phyloP scores from a whole-genome alignment of 305 asterid species.

The Solanum chacoense region DNA sequence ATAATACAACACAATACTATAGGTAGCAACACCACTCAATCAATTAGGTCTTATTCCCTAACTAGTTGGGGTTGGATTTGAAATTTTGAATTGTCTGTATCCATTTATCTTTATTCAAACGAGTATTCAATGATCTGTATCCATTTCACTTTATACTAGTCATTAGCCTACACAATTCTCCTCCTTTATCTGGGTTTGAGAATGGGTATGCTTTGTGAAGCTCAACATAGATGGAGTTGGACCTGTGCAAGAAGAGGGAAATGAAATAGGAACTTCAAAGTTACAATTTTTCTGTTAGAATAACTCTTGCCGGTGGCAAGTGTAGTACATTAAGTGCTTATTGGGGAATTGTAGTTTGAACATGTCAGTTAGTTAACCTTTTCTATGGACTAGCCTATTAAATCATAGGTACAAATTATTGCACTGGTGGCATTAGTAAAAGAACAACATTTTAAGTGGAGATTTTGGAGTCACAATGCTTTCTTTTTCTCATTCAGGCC shows the following conservation, averaged over 20 bases:
- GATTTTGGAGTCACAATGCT: background rate
- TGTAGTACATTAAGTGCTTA: background rate
- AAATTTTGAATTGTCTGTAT: background rate
- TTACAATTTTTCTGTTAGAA: background rate
- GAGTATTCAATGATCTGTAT: background rate
- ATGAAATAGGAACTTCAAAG: background rate
- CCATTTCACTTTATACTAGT: background rate
- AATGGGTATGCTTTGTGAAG: background rate
- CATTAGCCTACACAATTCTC: background rate
- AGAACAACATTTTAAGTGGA: background rate
- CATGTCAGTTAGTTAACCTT: background rate
- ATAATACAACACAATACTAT: background rate
- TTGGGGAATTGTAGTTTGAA: background rate
- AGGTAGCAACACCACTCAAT: background rate
- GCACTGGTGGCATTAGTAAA: background rate
- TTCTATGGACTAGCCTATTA: background rate
- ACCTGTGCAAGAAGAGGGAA: background rate
- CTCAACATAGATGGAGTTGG: background rate
- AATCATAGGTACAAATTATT: background rate
- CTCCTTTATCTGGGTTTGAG: background rate
- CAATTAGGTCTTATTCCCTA: background rate
- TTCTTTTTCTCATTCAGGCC: constrained; percentile 36
- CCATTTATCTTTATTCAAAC: background rate
- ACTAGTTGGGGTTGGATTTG: background rate
- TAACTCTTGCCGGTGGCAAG: background rate